phyloP scores from a whole-genome alignment of 352 stramenopile genomes.

The Peronospora tabacina region DNA sequence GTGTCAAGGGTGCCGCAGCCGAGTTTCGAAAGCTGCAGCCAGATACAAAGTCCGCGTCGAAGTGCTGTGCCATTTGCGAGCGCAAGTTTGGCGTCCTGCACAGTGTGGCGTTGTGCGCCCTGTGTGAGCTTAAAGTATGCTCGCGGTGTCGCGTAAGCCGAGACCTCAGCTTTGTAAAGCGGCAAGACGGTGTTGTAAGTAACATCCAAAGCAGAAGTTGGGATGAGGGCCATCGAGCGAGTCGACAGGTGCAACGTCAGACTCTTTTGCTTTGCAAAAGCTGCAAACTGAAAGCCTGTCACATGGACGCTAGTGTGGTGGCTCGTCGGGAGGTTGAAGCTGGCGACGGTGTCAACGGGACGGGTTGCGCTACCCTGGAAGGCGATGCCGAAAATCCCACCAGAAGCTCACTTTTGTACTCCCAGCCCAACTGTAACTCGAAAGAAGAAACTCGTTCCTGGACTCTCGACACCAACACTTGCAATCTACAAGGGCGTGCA shows the following conservation, averaged over 20 bases:
- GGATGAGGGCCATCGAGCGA: constrained; percentile 12
- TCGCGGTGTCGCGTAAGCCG: constrained; percentile 29
- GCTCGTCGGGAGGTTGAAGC: constrained; percentile 15
- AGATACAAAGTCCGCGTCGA: constrained; percentile 4
- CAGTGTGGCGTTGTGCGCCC: constrained; percentile 27
- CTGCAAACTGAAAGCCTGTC: constrained; percentile 30
- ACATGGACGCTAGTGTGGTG: constrained; percentile 27
- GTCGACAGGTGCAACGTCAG: constrained; percentile 16
- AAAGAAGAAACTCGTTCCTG: constrained; percentile 9
- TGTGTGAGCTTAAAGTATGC: constrained; percentile 35
- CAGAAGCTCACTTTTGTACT: constrained; percentile 6
- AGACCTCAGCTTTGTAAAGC: constrained; percentile 26
- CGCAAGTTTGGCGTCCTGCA: constrained; percentile 32
- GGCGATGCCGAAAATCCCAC: neutral
- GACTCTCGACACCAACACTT: constrained; percentile 2
- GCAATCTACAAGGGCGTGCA: neutral
- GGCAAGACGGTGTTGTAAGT: constrained; percentile 2
- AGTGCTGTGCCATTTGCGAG: constrained; percentile 31
- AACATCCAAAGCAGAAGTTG: constrained; percentile 10
- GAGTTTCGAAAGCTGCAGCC: constrained; percentile 17
- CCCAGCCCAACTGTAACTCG: constrained; percentile 2
- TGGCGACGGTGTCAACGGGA: constrained; percentile 2
- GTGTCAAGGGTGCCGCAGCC: constrained; percentile 10
- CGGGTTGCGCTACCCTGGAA: constrained; percentile 4
- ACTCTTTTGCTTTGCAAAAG: constrained; percentile 47